Evolutionary conservation across 345 rosid genomes (phyloP), one percentile per base, ranked within the genome.

Genomic region (Ceriops tagal): DNA sequence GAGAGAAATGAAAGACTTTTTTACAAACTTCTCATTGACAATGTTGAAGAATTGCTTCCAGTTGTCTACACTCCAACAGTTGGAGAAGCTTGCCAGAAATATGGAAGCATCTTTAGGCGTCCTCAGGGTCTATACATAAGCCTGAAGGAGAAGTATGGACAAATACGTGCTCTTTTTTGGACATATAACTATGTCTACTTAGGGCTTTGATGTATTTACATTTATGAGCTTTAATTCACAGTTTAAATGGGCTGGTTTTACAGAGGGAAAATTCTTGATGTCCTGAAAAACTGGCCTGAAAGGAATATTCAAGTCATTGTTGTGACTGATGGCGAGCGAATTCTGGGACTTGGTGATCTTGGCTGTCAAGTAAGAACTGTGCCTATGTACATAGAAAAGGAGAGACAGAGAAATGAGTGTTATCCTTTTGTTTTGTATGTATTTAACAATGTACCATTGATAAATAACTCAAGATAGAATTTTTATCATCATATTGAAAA

Each of bases 41-140:
- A 72, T 52, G 76, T 72, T 66, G 76, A 72, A 56, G 76, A 72
- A 27, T 59, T 72, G 71, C 76, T 72, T 53, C 76, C 76, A 9
- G 58, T 72, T 19, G 76, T 72, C 19, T 72, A 72, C 60, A 72
- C 76, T 47, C 76, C 76, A 27, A 66, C 76, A 11, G 76, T 72
- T 0, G 71, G 76, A 49, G 76, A 72, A 65, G 75, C 76, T 18
- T 72, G 71, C 47, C 74, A 71, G 63, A 71, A 71, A 30, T 71
- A 71, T 56, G 74, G 74, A 37, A 71, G 74, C 20, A 72, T 72
- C 60, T 72, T 72, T 34, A 66, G 26, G 66, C 76, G 76, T 34
- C 76, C 76, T 26, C 76, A 72, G 66, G 76, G 76, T 7, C 61
- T 72, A 49, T 72, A 66, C 46, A 72, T 72, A 2, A 72, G 76